phyloP scores from a whole-genome alignment of 1,284 basidiomycete species.

The Mycena sp. region DNA sequence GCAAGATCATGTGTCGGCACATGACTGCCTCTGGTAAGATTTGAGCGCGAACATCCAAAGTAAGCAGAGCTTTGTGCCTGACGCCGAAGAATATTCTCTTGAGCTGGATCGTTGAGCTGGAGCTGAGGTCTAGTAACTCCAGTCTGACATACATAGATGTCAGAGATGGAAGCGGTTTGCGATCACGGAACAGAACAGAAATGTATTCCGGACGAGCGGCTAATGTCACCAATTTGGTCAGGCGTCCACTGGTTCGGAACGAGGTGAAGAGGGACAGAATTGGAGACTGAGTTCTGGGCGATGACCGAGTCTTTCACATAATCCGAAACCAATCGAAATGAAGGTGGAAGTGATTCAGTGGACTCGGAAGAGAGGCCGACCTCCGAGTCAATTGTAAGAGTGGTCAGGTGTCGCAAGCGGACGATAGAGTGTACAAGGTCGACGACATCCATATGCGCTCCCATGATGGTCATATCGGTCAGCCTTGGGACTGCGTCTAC shows the following conservation, averaged over 20 bases:
- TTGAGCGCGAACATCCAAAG: constrained; percentile 1
- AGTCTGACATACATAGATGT: background rate
- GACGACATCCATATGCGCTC: background rate
- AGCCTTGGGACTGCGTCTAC: constrained; percentile 1
- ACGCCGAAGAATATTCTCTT: no score
- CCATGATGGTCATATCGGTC: constrained; percentile 5
- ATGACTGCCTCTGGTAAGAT: constrained; percentile 7
- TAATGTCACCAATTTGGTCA: background rate
- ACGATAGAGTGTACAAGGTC: background rate
- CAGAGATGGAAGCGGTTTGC: background rate
- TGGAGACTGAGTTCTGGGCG: no score
- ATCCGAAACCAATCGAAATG: no score
- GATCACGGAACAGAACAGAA: background rate
- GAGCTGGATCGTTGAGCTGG: no score
- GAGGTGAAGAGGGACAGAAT: background rate
- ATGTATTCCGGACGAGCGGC: constrained; percentile 4
- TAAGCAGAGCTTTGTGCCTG: background rate
- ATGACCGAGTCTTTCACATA: no score
- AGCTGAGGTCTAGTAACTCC: constrained; percentile 3
- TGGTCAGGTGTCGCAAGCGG: background rate
- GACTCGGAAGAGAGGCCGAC: background rate
- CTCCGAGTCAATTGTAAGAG: constrained; percentile 4
- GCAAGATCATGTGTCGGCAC: constrained; percentile 11
- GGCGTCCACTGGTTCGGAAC: background rate
- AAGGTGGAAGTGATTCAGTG: background rate